Conservation (phyloP, 495 filamentous ascomycete species). For the Pseudoneurospora amorphoporcata region DNA sequence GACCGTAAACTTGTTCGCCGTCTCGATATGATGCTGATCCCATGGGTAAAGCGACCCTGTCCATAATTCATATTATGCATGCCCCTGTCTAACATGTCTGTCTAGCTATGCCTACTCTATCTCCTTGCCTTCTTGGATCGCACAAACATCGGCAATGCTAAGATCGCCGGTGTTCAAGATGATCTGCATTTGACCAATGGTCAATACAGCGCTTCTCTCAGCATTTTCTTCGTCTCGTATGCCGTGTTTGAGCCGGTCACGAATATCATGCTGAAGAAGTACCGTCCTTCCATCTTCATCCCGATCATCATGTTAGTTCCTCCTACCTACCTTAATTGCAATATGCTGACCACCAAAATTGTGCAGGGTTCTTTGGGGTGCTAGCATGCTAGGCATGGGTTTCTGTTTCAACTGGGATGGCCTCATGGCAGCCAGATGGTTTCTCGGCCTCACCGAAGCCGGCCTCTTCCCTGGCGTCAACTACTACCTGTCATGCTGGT, state of each 20-base stretch:
- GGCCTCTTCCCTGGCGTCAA: conserved; percentile 81
- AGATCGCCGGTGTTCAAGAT: conserved; percentile 59
- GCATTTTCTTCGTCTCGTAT: conserved; percentile 91
- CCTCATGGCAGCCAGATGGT: conserved; percentile 75
- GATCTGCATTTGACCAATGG: conserved; percentile 47
- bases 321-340: not conserved
- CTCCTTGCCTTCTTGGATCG: conserved; percentile 77
- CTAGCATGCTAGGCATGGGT: conserved; percentile 77
- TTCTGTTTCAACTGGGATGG: conserved; percentile 68
- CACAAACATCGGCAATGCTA: conserved; percentile 81
- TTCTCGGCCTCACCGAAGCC: conserved; percentile 75
- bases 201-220: conserved; percentile 64
- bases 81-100: not conserved
- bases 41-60: conserved; percentile 43
- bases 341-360: conserved; percentile 8
- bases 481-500: conserved; percentile 84
- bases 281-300: conserved; percentile 46
- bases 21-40: conserved; percentile 61
- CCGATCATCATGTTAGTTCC: conserved; percentile 57
- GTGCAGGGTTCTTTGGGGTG: conserved; percentile 50
- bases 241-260: conserved; percentile 77
- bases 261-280: conserved; percentile 74
- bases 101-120: conserved; percentile 67
- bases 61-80: not conserved
- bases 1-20: conserved; percentile 59